Evolutionary conservation across 495 filamentous ascomycete species (phyloP).

Genomic region (Hyphodiscus hymeniophilus): DNA sequence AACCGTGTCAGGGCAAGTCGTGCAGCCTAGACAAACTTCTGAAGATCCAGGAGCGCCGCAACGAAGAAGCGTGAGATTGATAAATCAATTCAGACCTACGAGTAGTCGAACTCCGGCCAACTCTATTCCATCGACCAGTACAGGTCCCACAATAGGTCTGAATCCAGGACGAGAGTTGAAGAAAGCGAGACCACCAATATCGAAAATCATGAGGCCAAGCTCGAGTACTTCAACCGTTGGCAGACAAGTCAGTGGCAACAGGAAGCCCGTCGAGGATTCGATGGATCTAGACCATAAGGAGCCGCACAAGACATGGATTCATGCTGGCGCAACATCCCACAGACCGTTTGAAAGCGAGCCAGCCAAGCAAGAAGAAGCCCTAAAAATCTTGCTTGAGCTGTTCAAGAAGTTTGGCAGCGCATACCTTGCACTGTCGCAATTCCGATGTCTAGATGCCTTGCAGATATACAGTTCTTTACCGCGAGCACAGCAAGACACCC

Average conservation of each 20-base stretch:
- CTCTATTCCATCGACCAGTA: background rate
- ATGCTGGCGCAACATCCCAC: slow-evolving; percentile 19
- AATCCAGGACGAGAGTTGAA: slow-evolving; percentile 65
- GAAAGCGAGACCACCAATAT: slow-evolving; percentile 61
- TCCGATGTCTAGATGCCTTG: slow-evolving; percentile 68
- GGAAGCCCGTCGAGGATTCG: slow-evolving; percentile 57
- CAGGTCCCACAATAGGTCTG: slow-evolving; percentile 34
- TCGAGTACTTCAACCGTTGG: slow-evolving; percentile 59
- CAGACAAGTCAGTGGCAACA: slow-evolving; percentile 80
- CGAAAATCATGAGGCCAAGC: slow-evolving; percentile 40
- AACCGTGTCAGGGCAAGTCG: slow-evolving; percentile 74
- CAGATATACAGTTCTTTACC: slow-evolving; percentile 61
- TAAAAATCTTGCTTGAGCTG: slow-evolving; percentile 70
- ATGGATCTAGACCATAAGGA: slow-evolving; percentile 61
- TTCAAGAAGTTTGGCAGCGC: slow-evolving; percentile 75
- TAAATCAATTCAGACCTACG: slow-evolving; percentile 59
- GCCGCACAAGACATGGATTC: slow-evolving; percentile 27
- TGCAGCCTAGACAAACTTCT: slow-evolving; percentile 40
- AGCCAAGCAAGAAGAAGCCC: slow-evolving; percentile 61
- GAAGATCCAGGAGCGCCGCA: slow-evolving; percentile 64
- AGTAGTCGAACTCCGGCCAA: slow-evolving; percentile 39
- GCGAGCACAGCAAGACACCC: slow-evolving; percentile 74
- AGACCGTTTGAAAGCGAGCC: slow-evolving; percentile 31
- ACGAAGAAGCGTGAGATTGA: slow-evolving; percentile 70
- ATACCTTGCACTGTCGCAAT: slow-evolving; percentile 68